Conservation (phyloP, 2,329 filamentous ascomycete species). For the Alternaria dauci region DNA sequence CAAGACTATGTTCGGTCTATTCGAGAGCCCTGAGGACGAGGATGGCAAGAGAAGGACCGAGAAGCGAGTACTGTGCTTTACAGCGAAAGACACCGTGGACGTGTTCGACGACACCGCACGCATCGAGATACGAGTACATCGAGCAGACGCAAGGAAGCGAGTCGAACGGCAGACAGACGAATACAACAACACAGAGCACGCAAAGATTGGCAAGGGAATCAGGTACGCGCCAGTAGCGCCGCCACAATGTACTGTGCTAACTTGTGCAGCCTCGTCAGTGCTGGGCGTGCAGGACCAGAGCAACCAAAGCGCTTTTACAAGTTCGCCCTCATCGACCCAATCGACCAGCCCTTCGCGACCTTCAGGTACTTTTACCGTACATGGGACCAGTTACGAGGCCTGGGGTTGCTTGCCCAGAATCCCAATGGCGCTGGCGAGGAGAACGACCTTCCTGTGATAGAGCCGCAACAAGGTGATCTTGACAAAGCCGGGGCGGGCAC, state of each 20-base stretch:
- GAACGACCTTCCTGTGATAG: slow-evolving; percentile 37
- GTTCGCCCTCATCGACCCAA: slow-evolving; percentile 59
- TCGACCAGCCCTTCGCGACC: slow-evolving; percentile 58
- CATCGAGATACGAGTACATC: slow-evolving; percentile 55
- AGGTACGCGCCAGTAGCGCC: slow-evolving; percentile 33
- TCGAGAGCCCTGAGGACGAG: slow-evolving; percentile 43
- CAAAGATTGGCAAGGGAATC: slow-evolving; percentile 31
- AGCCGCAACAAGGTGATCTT: slow-evolving; percentile 24
- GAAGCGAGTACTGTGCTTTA: slow-evolving; percentile 55
- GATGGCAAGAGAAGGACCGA: slow-evolving; percentile 47
- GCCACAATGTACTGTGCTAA: slow-evolving; percentile 21
- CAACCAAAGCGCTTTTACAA: slow-evolving; percentile 58
- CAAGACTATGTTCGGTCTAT: slow-evolving; percentile 57
- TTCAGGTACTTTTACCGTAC: slow-evolving; percentile 55
- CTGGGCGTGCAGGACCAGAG: slow-evolving; percentile 48
- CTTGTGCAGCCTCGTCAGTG: slow-evolving; percentile 45
- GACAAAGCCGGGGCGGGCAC: background rate
- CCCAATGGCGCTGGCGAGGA: slow-evolving; percentile 22
- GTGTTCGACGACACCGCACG: slow-evolving; percentile 36
- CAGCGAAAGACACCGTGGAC: slow-evolving; percentile 20
- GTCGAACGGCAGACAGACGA: slow-evolving; percentile 39
- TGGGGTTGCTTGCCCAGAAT: slow-evolving; percentile 34
- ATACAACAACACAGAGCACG: slow-evolving; percentile 34
- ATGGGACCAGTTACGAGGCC: slow-evolving; percentile 35
- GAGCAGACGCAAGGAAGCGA: slow-evolving; percentile 53